phyloP scores from a whole-genome alignment of 2,329 filamentous ascomycete genomes.

The Aureobasidium sp. region DNA sequence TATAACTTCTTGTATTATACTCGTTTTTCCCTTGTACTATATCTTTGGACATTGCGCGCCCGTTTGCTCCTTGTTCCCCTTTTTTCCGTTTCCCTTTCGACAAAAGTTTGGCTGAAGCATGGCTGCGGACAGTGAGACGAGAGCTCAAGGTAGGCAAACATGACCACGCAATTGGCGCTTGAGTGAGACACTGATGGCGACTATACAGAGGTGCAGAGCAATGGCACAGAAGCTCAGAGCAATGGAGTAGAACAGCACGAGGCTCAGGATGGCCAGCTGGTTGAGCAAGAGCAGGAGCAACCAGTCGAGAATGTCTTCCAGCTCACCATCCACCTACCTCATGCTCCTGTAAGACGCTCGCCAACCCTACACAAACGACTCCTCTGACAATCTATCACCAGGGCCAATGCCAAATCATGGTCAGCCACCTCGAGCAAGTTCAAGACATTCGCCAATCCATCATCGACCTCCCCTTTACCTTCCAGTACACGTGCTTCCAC shows the following conservation, averaged over 20 bases:
- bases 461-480: slow-evolving; percentile 83
- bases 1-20: slow-evolving; percentile 12
- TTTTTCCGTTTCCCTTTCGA: not conserved
- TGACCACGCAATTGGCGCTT: not conserved
- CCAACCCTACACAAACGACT: slow-evolving; percentile 57
- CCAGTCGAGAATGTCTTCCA: slow-evolving; percentile 44
- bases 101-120: slow-evolving; percentile 8
- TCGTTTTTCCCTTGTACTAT: slow-evolving; percentile 1
- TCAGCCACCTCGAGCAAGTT: slow-evolving; percentile 71
- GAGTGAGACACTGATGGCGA: not conserved
- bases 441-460: slow-evolving; percentile 96
- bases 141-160: slow-evolving; percentile 9
- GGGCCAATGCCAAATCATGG: slow-evolving; percentile 13
- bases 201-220: slow-evolving; percentile 6
- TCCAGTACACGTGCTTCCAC: slow-evolving; percentile 98
- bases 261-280: not conserved
- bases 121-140: slow-evolving; percentile 10
- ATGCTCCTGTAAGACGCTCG: slow-evolving; percentile 58
- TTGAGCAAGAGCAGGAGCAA: slow-evolving; percentile 4
- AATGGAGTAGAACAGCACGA: not conserved
- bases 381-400: not conserved
- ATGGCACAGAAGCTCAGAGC: slow-evolving; percentile 3
- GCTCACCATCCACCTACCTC: slow-evolving; percentile 73
- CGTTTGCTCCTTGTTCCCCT: not conserved
- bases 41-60: not conserved